Base-by-base conservation (phyloP, 306 rosid genomes). In the Vigna mungo region DNA sequence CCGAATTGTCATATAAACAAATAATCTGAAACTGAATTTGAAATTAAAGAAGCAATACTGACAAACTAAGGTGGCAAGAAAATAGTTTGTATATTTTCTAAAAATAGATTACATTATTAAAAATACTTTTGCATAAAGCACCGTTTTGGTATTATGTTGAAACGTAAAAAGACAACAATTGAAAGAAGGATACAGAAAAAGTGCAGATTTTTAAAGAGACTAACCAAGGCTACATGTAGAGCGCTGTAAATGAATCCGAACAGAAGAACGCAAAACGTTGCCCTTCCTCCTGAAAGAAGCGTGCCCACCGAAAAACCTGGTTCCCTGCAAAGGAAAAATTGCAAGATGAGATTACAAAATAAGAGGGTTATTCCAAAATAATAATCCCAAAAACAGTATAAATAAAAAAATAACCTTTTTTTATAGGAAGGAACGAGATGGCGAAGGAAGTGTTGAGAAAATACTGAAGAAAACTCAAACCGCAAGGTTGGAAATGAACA, bases 151-250 rank as follows among this genome's bases (percentile, higher is more conserved):
- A 43, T 43, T 3, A 43, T 4, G 14, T 44, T 10, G 49, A 44
- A 47, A 36, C 21, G 44, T 25, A 64, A 66, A 23, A 41, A 49
- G 25, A 4, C 1, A 48, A 17, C 8, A 54, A 65, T 43, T 18
- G 12, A 63, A 36, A 13, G 20, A 61, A 55, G 41, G 2, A 20
- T 30, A 3, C 44, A 23, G 13, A 44, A 63, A 21, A 25, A 8
- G 6, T 5, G 49, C 5, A 16, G 23, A 46, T 17, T 3, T 34
- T 25, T 0, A 18, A 65, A 69, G 56, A 4, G 1, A 80, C 75
- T 60, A 17, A 94, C 98, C 89, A 37, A 46, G 44, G 13, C 66
- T 41, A 46, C 81, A 87, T 20, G 87, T 77, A 44, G 75, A 54
- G 49, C 61, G 83, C 7, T 78, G 79, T 44, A 77, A 68, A 21